Evolutionary conservation across 164 flowering plant genomes (phyloP).

Genomic region (Sextonia rubra): DNA sequence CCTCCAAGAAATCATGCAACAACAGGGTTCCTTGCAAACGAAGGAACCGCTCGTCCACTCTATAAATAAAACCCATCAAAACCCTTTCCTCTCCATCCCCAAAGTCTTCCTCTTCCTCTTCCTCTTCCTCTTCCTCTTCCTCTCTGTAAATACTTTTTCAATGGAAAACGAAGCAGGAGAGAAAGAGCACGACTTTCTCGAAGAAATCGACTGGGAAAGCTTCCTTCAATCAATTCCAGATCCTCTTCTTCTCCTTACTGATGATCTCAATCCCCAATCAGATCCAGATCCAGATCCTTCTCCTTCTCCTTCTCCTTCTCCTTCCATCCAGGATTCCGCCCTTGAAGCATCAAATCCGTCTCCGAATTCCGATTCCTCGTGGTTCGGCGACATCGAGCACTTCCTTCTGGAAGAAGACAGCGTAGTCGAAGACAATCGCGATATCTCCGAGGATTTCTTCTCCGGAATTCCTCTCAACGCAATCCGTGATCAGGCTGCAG

Average conservation of each 20-base stretch:
- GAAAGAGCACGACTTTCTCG: not conserved
- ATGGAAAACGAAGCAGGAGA: slow-evolving; percentile 6
- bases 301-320: no score
- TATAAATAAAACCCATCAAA: not conserved
- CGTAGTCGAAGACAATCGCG: not conserved
- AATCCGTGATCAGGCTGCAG: no score
- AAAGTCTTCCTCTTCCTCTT: not conserved
- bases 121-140: not conserved
- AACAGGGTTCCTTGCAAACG: slow-evolving; percentile 10
- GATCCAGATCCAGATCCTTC: not conserved
- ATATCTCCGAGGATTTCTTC: slow-evolving; percentile 22
- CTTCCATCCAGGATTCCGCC: not conserved
- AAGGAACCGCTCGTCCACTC: slow-evolving; percentile 4
- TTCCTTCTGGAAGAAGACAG: slow-evolving; percentile 41
- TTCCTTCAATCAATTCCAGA: slow-evolving; percentile 6
- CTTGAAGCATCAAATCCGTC: slow-evolving; percentile 4
- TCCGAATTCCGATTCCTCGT: slow-evolving; percentile 18
- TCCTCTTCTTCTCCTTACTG: not conserved
- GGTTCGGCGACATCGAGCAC: slow-evolving; percentile 37
- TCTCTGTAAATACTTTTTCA: not conserved
- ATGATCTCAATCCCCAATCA: not conserved
- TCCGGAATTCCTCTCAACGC: slow-evolving; percentile 29
- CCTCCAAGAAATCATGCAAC: not conserved
- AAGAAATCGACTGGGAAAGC: slow-evolving; percentile 9
- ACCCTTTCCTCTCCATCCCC: not conserved